Evolutionary conservation across 1,139 yeast species (phyloP).

Genomic region (Kluyveromyces sp.): DNA sequence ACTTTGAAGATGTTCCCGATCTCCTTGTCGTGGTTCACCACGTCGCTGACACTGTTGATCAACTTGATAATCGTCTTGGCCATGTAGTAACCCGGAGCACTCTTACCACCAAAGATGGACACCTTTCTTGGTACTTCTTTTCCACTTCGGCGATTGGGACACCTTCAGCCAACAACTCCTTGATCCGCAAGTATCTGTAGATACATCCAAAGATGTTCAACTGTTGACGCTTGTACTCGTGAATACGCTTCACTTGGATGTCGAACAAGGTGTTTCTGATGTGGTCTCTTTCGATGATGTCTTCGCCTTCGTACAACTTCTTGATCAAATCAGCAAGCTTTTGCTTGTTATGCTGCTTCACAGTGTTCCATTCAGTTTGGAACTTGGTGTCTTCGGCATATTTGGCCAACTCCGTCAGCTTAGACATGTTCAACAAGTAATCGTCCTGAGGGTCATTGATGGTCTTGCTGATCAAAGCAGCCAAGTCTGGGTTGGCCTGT

Average conservation of each 20-base stretch:
- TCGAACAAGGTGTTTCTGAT: conserved; percentile 69
- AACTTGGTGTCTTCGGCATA: conserved; percentile 63
- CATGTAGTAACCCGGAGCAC: conserved; percentile 95
- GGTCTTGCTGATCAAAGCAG: conserved; percentile 62
- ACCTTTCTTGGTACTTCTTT: conserved; percentile 64
- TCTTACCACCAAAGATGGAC: conserved; percentile 84
- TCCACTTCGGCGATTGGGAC: conserved; percentile 43
- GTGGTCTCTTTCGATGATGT: conserved; percentile 43
- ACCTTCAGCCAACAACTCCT: conserved; percentile 51
- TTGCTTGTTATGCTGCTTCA: conserved; percentile 64
- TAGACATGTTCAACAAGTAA: conserved; percentile 61
- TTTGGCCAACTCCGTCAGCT: conserved; percentile 59
- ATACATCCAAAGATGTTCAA: conserved; percentile 85
- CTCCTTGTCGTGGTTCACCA: conserved; percentile 69
- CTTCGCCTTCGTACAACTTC: conserved; percentile 52
- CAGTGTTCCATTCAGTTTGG: conserved; percentile 61
- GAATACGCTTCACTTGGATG: conserved; percentile 90
- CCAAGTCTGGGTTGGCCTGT: conserved; percentile 82
- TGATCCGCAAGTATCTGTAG: conserved; percentile 70
- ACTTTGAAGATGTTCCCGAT: conserved; percentile 75
- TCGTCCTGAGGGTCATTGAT: conserved; percentile 54
- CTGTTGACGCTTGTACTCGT: conserved; percentile 94
- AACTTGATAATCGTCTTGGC: conserved; percentile 86
- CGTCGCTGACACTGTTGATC: conserved; percentile 72
- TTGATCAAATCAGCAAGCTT: conserved; percentile 66